These are phyloP conservation scores for Cercospora janseana DNA, from an alignment of 2,329 filamentous ascomycete genomes.

Conservation along the genomic window DNA sequence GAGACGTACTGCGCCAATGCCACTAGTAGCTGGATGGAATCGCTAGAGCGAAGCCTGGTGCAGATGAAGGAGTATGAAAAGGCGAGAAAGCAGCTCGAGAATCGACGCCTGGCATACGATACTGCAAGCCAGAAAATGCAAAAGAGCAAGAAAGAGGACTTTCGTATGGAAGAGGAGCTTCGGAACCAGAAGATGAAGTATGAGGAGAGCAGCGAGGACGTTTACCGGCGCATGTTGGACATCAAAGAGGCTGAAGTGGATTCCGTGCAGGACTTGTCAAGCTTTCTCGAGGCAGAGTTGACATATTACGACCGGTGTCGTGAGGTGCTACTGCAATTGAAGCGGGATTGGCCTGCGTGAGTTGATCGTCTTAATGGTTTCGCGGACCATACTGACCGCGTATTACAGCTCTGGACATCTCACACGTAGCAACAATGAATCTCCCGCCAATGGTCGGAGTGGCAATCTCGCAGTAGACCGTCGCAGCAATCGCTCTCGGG, in stretches of 20 bases:
- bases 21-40: constrained; percentile 83
- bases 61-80: constrained; percentile 98
- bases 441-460: constrained; percentile 31
- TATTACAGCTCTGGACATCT: not conserved
- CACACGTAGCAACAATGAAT: constrained; percentile 30
- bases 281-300: constrained; percentile 84
- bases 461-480: constrained; percentile 30
- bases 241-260: constrained; percentile 90
- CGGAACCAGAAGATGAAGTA: constrained; percentile 91
- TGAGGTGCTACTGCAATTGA: constrained; percentile 72
- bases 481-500: constrained; percentile 55
- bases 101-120: constrained; percentile 83
- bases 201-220: constrained; percentile 91
- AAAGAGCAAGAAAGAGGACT: constrained; percentile 91
- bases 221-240: constrained; percentile 88
- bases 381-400: constrained; percentile 12
- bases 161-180: constrained; percentile 87
- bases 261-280: constrained; percentile 72
- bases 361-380: constrained; percentile 39
- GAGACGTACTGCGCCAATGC: constrained; percentile 77
- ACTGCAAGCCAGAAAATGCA: constrained; percentile 86
- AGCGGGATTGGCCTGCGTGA: constrained; percentile 65
- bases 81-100: constrained; percentile 91
- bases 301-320: constrained; percentile 88
- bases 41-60: constrained; percentile 80